Evolutionary conservation across 2,329 filamentous ascomycete genomes (phyloP), one percentile per base, ranked within the genome.

Genomic region (Apiospora kogelbergensis): DNA sequence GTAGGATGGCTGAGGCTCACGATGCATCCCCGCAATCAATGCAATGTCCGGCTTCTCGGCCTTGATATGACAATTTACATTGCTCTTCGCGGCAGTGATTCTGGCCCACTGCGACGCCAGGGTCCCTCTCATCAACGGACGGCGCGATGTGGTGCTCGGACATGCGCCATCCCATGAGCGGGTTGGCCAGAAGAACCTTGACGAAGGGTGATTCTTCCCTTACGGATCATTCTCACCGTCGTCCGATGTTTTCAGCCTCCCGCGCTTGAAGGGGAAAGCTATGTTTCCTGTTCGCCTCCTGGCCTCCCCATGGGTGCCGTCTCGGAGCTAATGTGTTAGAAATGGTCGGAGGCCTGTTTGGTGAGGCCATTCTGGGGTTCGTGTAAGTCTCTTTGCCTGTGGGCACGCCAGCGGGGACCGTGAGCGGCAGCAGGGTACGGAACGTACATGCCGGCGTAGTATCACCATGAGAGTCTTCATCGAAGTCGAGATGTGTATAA

Each of bases 401-500:
- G 40, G 40, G 11, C 4, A 42, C 20, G 53, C n/a, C 26, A n/a
- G 9, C 30, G 26, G 48, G 68, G 57, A 42, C 64, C 44, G 40
- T 66, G 37, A 68, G 69, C 67, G 53, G 53, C 30, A 9, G 37
- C 7, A 24, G 24, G 20, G 15, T 4, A 17, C 40, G 63, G 42
- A 44, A 24, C 26, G 37, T 67, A 40, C 63, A 53, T 67, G 68
- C 65, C 68, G 66, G 53, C 17, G 20, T 2, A 10, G 17, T 37
- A 22, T 60, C 53, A 60, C 17, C 30, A 11, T 68, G 63, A 45
- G 60, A 66, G 45, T 9, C 66, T 42, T 73, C 72, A 67, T 66
- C 13, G 33, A 20, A 44, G 40, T n/a, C 13, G 42, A 66, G 67
- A 69, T 66, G 22, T 74, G 67, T 75, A 75, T 75, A 75, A 75